Percentiles rank a stretch among this genome's conserved stretches.
These are phyloP conservation scores for Gossypium gossypioides DNA, from an alignment of 441 rosid species.

Conservation along the genomic window DNA sequence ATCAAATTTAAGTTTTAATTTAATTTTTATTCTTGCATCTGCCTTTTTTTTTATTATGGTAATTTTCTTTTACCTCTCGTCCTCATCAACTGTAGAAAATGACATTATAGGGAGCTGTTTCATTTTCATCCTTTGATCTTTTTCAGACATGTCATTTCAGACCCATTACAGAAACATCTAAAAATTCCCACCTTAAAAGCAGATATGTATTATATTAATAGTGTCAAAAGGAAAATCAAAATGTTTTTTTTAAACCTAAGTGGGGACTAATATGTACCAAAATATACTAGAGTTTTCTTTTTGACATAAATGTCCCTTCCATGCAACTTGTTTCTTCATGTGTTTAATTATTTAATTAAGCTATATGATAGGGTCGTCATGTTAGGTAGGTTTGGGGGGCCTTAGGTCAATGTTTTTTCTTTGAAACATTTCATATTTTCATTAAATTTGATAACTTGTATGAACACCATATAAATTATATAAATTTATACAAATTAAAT, in stretches of 20 bases:
- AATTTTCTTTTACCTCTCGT: not conserved
- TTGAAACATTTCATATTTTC: not conserved
- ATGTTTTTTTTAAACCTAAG: not conserved
- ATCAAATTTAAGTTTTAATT: no score
- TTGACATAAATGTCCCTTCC: constrained; percentile 1
- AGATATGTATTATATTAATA: not conserved
- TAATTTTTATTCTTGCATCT: not conserved
- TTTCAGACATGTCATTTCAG: constrained; percentile 6
- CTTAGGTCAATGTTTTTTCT: not conserved
- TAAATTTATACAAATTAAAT: no score
- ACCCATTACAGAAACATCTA: constrained; percentile 14
- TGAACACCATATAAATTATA: not conserved
- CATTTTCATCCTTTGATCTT: constrained; percentile 12
- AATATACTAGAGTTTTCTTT: no score
- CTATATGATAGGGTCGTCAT: not conserved
- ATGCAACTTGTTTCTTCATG: not conserved
- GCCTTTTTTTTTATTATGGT: not conserved
- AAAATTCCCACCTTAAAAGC: constrained; percentile 13
- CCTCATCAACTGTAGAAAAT: not conserved
- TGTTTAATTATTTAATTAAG: not conserved
- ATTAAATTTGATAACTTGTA: not conserved
- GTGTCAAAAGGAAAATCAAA: not conserved
- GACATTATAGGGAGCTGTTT: not conserved
- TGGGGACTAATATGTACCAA: not conserved
- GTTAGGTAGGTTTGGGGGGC: constrained; percentile 11